A percentile compares a stretch with the other conserved stretches of the same genome.
These are phyloP conservation scores for Laburnicola sp. DNA, from an alignment of 2,329 filamentous ascomycete species.

Conservation along the genomic window DNA sequence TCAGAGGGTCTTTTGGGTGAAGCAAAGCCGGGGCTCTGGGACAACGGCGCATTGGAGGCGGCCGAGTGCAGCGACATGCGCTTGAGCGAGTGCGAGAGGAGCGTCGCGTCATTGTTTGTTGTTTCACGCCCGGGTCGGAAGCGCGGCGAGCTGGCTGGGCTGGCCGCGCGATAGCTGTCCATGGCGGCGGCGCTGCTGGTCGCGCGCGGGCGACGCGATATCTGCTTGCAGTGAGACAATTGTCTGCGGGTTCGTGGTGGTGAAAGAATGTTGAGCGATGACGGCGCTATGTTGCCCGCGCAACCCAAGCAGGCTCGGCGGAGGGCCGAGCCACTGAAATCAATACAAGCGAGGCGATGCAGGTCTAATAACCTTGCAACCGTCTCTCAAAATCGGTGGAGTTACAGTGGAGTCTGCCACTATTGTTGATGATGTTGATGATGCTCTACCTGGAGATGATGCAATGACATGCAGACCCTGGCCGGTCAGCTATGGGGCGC, in stretches of 20 bases:
- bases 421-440: no score
- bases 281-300: neutral
- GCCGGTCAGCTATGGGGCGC: neutral
- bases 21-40: conserved; percentile 33
- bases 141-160: conserved; percentile 3
- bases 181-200: neutral
- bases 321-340: no score
- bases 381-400: no score
- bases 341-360: no score
- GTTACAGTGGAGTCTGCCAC: no score
- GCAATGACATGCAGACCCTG: neutral
- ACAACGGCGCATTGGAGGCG: conserved; percentile 33
- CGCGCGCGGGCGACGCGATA: neutral
- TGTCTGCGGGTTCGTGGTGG: conserved; percentile 2
- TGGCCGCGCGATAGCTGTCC: neutral
- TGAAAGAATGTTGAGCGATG: conserved; percentile 4
- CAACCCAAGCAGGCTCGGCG: neutral
- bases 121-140: conserved; percentile 19
- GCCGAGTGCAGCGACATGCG: conserved; percentile 44
- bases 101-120: conserved; percentile 43
- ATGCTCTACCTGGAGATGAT: no score
- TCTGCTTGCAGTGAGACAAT: neutral
- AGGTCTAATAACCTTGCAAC: no score
- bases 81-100: conserved; percentile 39
- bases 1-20: conserved; percentile 29